Evolutionary conservation across 1,284 basidiomycete species (phyloP), one percentile per base, ranked within the genome.

Genomic region (Vanrija humicola): DNA sequence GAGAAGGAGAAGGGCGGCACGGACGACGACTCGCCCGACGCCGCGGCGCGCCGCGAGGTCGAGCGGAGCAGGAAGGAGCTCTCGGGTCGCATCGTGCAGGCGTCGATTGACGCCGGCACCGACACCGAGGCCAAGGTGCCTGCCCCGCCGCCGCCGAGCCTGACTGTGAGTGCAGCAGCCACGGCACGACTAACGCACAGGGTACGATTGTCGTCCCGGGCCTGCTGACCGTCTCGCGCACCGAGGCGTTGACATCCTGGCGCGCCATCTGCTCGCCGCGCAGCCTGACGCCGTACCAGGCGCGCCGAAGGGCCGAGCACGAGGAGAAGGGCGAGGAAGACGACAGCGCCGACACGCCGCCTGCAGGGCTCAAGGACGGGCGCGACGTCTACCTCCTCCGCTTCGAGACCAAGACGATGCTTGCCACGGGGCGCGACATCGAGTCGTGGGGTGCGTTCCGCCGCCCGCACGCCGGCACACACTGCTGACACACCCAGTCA

Each of bases 151-250:
- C 14, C 25, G 4, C 77, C 77, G 0, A 75, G 72, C 54, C 58
- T 78, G 16, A 72, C 74, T n/a, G 75, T 74, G 47, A 57, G 75
- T 62, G 16, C 25, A 9, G 44, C n/a, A 10, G 15, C 14, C 16
- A 15, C 23, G 29, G 3, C 18, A 6, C 2, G 3, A 6, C 48
- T 55, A 49, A 44, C 38, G 12, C 40, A 7, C 46, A 75, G 63
- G 76, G 75, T 1, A 73, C 78, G 38, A 79, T 82, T 55, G 68
- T 79, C 55, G 75, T 79, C 0, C 78, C 80, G 1, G 80, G 80
- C 10, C 73, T 81, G 8, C 64, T 79, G 16, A 70, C 77, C 15
- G 74, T 79, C 6, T 74, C 72, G 3, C 62, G 64, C 12, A 72
- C 72, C 19, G 80, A 81, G 65, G 77, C 73, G 2, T 64, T 79